Base-by-base conservation (phyloP, 2,329 filamentous ascomycete genomes). In the Sordariomycetes sp. region DNA sequence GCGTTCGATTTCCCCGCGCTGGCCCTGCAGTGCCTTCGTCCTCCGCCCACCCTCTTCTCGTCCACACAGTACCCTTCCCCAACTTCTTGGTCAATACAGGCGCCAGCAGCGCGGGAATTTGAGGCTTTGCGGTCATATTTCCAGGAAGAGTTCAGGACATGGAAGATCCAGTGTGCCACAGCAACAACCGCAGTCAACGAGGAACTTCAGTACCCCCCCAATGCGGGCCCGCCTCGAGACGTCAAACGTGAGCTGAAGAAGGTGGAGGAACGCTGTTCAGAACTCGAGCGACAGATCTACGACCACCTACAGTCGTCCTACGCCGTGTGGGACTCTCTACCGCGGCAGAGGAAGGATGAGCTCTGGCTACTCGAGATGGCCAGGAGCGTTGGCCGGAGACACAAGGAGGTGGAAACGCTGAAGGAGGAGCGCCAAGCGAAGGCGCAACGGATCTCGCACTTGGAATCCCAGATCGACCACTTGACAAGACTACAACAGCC, bases 1-100 rank as follows among this genome's bases (percentile, higher is more conserved):
- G 79, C 88, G 5, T 83, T 96, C 68, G 90, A 90, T 60, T 97
- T 96, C 66, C 90, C 92, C 7, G 86, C 88, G 7, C 79, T 97
- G 48, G 90, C 87, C 40, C 81, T 97, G 12, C 89, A 88, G 62
- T 87, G 93, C 63, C 82, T 97, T 1, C 83, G 88, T 40, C 79
- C 89, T 11, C 90, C 92, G 3, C 86, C 89, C 3, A 94, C 90
- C 0, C 77, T 97, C 7, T 93, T 92, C 73, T 88, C 89, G 11
- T 82, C 86, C 0, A 89, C 87, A 7, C 90, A 91, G 34, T 87
- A 95, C 65, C 78, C 90, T 1, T 90, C 87, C 0, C 78, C 83
- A 22, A 83, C 86, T 3, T 94, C 90, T 0, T 96, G 93, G 85
- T 90, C 90, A 0, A 81, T 96, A 35, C 76, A 83, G 24, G 86